A percentile compares a stretch with the other conserved stretches of the same genome.
These are phyloP conservation scores for Suhomyces atakaporum DNA, from an alignment of 1,139 yeast genomes.

Conservation along the genomic window DNA sequence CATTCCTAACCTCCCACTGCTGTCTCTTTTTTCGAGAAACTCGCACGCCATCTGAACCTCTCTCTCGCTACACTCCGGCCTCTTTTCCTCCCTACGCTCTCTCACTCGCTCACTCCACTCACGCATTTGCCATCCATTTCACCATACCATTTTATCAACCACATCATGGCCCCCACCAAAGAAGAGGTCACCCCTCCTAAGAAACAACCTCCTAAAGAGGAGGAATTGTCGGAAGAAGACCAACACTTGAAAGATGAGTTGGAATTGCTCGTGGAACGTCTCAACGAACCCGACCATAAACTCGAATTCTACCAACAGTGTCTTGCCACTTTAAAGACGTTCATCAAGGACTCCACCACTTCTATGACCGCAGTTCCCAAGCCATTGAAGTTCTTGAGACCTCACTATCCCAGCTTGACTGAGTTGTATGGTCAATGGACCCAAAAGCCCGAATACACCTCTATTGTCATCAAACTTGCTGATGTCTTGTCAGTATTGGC, in stretches of 20 bases:
- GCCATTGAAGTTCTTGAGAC: slow-evolving; percentile 92
- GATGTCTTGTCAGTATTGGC: slow-evolving; percentile 92
- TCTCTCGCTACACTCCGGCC: neutral
- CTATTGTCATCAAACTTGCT: slow-evolving; percentile 46
- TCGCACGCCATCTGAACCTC: too few species aligned
- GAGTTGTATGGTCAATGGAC: slow-evolving; percentile 72
- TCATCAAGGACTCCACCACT: slow-evolving; percentile 89
- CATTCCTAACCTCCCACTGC: too few species aligned
- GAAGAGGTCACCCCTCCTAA: slow-evolving; percentile 23
- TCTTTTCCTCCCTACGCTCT: neutral
- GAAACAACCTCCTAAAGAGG: slow-evolving; percentile 51
- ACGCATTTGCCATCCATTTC: slow-evolving; percentile 14
- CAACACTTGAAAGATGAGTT: slow-evolving; percentile 83
- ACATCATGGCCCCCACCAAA: slow-evolving; percentile 21
- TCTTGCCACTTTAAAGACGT: slow-evolving; percentile 67
- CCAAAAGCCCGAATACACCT: slow-evolving; percentile 27
- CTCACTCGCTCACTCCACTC: slow-evolving; percentile 1
- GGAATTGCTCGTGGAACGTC: slow-evolving; percentile 81
- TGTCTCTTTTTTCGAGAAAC: too few species aligned
- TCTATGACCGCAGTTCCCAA: slow-evolving; percentile 99
- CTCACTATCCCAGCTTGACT: slow-evolving; percentile 72
- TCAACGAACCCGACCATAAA: slow-evolving; percentile 48
- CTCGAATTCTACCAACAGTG: slow-evolving; percentile 56
- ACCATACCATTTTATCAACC: slow-evolving; percentile 4
- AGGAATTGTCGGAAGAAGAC: slow-evolving; percentile 93